Evolutionary conservation across 208 protist genomes (phyloP).

Genomic region (Angomonas desouzai): DNA sequence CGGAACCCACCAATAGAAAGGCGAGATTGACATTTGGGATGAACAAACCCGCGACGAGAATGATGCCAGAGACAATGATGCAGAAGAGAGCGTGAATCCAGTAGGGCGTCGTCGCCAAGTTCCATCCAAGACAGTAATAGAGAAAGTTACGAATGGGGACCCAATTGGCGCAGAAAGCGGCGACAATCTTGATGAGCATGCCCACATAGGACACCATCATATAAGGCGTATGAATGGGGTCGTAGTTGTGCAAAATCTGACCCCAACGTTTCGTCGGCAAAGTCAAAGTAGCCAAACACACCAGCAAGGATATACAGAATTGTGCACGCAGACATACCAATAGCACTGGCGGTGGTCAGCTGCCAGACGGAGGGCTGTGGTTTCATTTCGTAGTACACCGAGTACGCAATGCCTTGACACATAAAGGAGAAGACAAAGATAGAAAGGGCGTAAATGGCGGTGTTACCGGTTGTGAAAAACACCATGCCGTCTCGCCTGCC

Average conservation of each 20-base stretch:
- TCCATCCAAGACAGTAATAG: constrained; percentile 52
- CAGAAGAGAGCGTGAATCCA: constrained; percentile 55
- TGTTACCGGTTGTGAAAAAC: constrained; percentile 44
- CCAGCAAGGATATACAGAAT: constrained; percentile 64
- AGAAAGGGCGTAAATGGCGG: constrained; percentile 48
- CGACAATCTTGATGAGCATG: constrained; percentile 64
- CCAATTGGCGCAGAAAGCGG: constrained; percentile 61
- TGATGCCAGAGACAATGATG: constrained; percentile 24
- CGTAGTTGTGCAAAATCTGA: constrained; percentile 53
- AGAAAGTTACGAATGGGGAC: constrained; percentile 50
- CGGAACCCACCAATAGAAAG: constrained; percentile 60
- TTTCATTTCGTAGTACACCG: constrained; percentile 54
- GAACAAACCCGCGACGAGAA: constrained; percentile 55
- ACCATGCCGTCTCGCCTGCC: constrained; percentile 29
- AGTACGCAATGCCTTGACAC: constrained; percentile 60
- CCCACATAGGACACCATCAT: constrained; percentile 70
- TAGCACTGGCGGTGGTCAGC: constrained; percentile 42
- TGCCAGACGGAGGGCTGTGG: constrained; percentile 25
- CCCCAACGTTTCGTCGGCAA: constrained; percentile 37
- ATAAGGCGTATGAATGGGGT: constrained; percentile 48
- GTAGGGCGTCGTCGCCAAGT: constrained; percentile 60
- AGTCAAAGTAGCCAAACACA: constrained; percentile 81
- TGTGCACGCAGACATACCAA: constrained; percentile 55
- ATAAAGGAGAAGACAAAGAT: constrained; percentile 77
- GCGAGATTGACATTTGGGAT: constrained; percentile 69